Evolutionary conservation across 176 grass and related monocot genomes (phyloP).

Genomic region (Pontederia crassipes): DNA sequence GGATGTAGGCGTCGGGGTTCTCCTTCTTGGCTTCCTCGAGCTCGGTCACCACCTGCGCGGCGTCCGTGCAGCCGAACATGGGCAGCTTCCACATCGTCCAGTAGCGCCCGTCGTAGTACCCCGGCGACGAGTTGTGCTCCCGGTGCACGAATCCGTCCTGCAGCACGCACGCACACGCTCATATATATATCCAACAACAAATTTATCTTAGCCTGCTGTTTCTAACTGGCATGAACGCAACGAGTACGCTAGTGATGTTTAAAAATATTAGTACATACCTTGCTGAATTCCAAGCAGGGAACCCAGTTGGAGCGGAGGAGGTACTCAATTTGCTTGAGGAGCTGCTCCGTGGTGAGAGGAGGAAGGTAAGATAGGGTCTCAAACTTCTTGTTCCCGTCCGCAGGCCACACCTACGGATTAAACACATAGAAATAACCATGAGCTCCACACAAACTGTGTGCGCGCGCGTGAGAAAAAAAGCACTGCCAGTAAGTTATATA

Average conservation of each 20-base stretch:
- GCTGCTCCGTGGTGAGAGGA: not conserved
- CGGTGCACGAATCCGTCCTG: not conserved
- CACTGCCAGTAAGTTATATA: too few relatives aligned
- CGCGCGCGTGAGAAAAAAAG: too few relatives aligned
- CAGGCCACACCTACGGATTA: not conserved
- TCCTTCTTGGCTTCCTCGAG: not conserved
- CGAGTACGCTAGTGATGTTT: not conserved
- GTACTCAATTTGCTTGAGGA: slow-evolving; percentile 2
- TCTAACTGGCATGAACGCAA: not conserved
- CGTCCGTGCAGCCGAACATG: slow-evolving; percentile 12
- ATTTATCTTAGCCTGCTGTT: not conserved
- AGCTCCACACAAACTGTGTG: not conserved
- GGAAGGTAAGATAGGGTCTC: slow-evolving; percentile 7
- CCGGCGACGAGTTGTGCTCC: slow-evolving; percentile 6
- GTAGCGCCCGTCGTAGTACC: slow-evolving; percentile 10
- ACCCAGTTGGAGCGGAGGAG: slow-evolving; percentile 3
- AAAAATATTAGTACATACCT: not conserved
- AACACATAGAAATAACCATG: not conserved
- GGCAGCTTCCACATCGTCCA: slow-evolving; percentile 8
- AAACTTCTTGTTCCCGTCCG: not conserved
- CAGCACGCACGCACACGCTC: not conserved
- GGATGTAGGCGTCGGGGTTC: not conserved
- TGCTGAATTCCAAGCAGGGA: slow-evolving; percentile 1
- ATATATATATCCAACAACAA: not conserved
- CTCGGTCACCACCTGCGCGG: slow-evolving; percentile 5